These are phyloP conservation scores for Neurospora sp. DNA, from an alignment of 495 filamentous ascomycete genomes.

Conservation along the genomic window DNA sequence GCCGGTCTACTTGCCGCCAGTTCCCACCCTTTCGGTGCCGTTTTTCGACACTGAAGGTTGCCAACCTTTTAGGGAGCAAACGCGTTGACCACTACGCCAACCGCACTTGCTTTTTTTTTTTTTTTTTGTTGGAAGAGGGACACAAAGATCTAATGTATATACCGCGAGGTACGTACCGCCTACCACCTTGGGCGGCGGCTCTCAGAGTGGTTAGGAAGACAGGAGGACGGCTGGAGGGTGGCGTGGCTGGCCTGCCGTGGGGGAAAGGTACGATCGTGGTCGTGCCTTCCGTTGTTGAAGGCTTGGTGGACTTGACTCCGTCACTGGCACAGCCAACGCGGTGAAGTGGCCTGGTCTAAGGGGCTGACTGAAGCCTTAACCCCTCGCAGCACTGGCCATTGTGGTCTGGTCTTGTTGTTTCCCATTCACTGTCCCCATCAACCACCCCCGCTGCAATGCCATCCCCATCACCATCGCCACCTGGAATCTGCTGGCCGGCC, in stretches of 20 bases:
- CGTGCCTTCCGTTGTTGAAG: background rate
- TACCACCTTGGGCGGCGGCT: too few relatives aligned
- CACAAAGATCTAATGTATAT: background rate
- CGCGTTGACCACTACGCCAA: background rate
- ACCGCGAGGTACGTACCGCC: too few relatives aligned
- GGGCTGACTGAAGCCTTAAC: too few relatives aligned
- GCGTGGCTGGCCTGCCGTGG: too few relatives aligned
- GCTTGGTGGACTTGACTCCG: background rate
- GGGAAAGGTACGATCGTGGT: background rate
- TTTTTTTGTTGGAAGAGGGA: background rate
- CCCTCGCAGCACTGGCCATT: background rate
- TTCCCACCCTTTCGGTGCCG: background rate
- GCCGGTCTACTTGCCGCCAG: too few relatives aligned
- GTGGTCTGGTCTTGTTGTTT: background rate
- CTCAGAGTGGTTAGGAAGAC: too few relatives aligned
- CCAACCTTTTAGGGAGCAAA: background rate
- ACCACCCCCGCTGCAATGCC: too few relatives aligned
- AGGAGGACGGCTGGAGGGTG: background rate
- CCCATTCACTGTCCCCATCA: too few relatives aligned
- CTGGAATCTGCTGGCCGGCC: background rate
- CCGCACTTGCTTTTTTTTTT: background rate
- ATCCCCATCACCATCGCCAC: background rate
- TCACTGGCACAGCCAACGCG: too few relatives aligned
- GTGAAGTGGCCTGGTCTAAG: too few relatives aligned
- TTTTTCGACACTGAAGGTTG: background rate